Percentiles rank a stretch among this genome's conserved stretches.
phyloP scores from a whole-genome alignment of 2,329 filamentous ascomycete species.

The Paecilomyces formosus region DNA sequence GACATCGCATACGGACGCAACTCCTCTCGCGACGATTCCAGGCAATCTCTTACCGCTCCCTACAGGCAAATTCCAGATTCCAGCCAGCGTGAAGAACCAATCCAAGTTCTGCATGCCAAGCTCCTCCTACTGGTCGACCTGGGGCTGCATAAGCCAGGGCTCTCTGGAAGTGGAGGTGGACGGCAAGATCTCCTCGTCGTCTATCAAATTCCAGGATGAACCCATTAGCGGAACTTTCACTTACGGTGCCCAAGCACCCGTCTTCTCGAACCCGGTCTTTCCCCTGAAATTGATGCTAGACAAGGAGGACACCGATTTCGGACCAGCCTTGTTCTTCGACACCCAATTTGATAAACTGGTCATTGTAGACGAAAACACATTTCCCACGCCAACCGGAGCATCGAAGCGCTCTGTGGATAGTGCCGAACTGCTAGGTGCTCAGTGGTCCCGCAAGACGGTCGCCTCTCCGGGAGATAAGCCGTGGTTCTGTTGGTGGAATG shows the following conservation, averaged over 20 bases:
- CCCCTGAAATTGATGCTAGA: slow-evolving; percentile 50
- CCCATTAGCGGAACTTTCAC: slow-evolving; percentile 35
- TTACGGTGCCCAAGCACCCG: slow-evolving; percentile 57
- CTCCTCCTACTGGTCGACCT: slow-evolving; percentile 39
- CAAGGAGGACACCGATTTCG: slow-evolving; percentile 47
- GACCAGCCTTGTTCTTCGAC: slow-evolving; percentile 59
- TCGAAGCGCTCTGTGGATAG: slow-evolving; percentile 21
- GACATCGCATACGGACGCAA: slow-evolving; percentile 44
- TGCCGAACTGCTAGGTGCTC: slow-evolving; percentile 16
- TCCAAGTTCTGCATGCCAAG: slow-evolving; percentile 44
- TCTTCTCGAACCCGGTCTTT: slow-evolving; percentile 36
- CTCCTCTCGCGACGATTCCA: slow-evolving; percentile 41
- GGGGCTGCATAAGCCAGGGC: slow-evolving; percentile 40
- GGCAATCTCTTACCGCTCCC: slow-evolving; percentile 38
- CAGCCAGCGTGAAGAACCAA: slow-evolving; percentile 39
- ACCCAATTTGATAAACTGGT: slow-evolving; percentile 58
- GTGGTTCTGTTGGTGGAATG: slow-evolving; percentile 66
- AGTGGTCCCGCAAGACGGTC: slow-evolving; percentile 31
- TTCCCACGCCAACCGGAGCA: slow-evolving; percentile 16
- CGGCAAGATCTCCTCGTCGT: slow-evolving; percentile 15
- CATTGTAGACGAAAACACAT: slow-evolving; percentile 38
- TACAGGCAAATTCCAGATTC: slow-evolving; percentile 44
- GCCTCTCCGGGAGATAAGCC: slow-evolving; percentile 50
- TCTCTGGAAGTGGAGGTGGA: slow-evolving; percentile 26
- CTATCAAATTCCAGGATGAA: slow-evolving; percentile 33